Base-by-base conservation (phyloP, 225 moss, liverwort and hornwort genomes). In the Pseudisothecium myosuroides region DNA sequence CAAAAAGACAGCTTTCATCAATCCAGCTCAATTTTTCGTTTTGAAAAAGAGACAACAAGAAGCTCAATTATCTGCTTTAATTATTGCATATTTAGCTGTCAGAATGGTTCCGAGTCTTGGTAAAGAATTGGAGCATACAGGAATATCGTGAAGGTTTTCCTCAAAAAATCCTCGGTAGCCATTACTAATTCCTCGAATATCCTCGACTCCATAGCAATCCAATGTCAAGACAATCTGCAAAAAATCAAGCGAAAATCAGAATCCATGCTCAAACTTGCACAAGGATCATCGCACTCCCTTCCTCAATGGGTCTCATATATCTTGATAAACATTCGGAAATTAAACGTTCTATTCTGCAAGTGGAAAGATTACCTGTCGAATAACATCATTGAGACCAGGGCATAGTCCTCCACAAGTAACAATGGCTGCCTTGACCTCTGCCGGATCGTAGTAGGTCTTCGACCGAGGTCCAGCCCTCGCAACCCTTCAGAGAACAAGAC, bases 121-220 rank as follows among this genome's bases (percentile, higher is more conserved):
- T 63, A 54, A 69, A 80, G 39, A 49, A 66, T 12, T 68, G 68
- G 49, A 83, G 89, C 96, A 88, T 94, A 97, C 98, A 85, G 89
- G 89, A 86, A 96, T 95, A 43, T 96, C 96, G 55, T 93, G 89
- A 62, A 97, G 93, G 12, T 91, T 85, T 68, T 96, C 84, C 22
- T 99, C 98, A 67, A 96, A 97, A 89, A 99, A 99, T 4, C 97
- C 98, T 50, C 97, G 95, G 83, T 96, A 99, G 76, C 97, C 98
- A 83, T 96, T 95, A 27, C 89, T 95, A 43, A 96, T 96, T 78
- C 98, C 98, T 89, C 93, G 91, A 90, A 96, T 99, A 76, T 93
- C 90, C 84, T 95, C 93, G 29, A 99, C 98, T 89, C 98, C 98
- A 74, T 96, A 99, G 58, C 94, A 93, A 90, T 99, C 98, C 77